Evolutionary conservation across 2,329 filamentous ascomycete genomes (phyloP), one percentile per base, ranked within the genome.

Genomic region (Colletotrichum eleusines): DNA sequence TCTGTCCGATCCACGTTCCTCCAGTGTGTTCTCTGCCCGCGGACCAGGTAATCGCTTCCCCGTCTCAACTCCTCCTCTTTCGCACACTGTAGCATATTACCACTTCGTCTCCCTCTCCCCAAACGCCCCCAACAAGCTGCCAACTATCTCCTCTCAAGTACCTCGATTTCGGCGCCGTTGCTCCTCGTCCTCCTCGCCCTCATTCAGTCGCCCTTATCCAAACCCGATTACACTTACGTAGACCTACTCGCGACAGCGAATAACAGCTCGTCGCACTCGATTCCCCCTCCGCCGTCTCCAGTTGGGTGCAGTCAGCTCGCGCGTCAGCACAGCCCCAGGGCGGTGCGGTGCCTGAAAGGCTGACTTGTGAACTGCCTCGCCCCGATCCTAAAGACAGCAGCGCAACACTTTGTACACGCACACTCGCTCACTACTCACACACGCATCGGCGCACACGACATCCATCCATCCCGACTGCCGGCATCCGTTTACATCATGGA

Each of bases 361-460:
- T 83, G 82, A 84, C 80, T 83, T 75, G 76, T 65, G 75, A 81
- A 78, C 82, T 85, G 83, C 84, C 83, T 85, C 77, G 81, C 75
- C 76, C 61, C 71, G 66, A 58, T 78, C 77, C 78, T 79, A 79
- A 79, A 79, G 74, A 79, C 77, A 77, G 78, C 67, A 80, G 77
- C 78, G 78, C 64, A 71, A 57, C 69, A 58, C 59, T 48, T 40
- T 35, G 54, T 55, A 44, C 46, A 46, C n/a, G n/a, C n/a, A n/a
- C 54, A 40, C n/a, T 26, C 35, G 33, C 66, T n/a, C 51, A 26
- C 31, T 28, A 16, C 58, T 23, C 20, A 55, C 46, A 66, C 66
- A 50, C 62, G 50, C 58, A 50, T 59, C 51, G 60, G 57, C 57
- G 57, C 48, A 65, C 51, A 55, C 66, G 58, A 69, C 60, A 66